These are phyloP conservation scores for Parmelia sp. DNA, from an alignment of 495 filamentous ascomycete species.

Conservation along the genomic window DNA sequence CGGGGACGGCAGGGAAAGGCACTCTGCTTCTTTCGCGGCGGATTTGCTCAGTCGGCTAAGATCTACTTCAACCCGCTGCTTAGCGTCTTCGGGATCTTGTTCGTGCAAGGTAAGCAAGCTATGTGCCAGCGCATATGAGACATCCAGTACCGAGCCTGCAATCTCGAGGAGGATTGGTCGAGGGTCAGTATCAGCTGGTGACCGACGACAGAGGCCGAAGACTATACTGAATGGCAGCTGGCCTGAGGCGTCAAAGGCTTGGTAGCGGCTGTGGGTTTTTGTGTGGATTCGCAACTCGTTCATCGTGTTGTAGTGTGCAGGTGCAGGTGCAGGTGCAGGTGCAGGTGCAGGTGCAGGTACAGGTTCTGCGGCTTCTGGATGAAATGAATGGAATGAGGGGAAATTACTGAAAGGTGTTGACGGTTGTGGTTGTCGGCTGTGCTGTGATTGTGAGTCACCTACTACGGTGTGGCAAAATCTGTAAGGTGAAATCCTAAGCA, in stretches of 20 bases:
- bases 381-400: neutral
- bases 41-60: slow-evolving; percentile 16
- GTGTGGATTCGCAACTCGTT: slow-evolving; percentile 25
- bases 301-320: slow-evolving; percentile 8
- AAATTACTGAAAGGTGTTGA: neutral
- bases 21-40: slow-evolving; percentile 22
- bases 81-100: slow-evolving; percentile 18
- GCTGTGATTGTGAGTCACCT: neutral
- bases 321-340: neutral
- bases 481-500: too few relatives aligned
- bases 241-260: neutral
- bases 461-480: too few relatives aligned
- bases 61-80: slow-evolving; percentile 22
- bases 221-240: neutral
- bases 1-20: slow-evolving; percentile 16
- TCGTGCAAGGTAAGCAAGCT: slow-evolving; percentile 21
- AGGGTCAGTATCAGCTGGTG: neutral
- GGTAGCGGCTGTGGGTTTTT: neutral
- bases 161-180: neutral
- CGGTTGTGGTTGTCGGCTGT: neutral
- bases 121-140: neutral
- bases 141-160: neutral
- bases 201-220: neutral
- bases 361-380: neutral
- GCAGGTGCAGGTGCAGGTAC: neutral